A percentile compares a stretch with the other conserved stretches of the same genome.
phyloP scores from a whole-genome alignment of 202 grass and related monocot genomes.

The Elaeis oleifera region DNA sequence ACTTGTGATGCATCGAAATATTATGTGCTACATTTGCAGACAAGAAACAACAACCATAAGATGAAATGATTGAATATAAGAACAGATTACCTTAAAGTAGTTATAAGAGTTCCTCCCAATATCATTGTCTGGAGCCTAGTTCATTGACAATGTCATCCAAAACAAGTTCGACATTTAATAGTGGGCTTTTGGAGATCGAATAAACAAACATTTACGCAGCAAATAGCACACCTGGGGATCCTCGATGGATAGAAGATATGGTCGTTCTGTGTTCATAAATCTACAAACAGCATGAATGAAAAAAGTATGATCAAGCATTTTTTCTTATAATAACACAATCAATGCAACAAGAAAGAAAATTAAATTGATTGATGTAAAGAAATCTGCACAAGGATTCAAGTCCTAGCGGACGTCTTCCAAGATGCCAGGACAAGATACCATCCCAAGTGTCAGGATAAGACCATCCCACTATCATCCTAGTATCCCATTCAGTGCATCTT shows the following conservation, averaged over 20 bases:
- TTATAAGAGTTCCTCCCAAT: constrained; percentile 92
- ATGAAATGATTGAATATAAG: no score
- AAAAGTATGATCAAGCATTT: constrained; percentile 1
- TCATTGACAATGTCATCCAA: constrained; percentile 17
- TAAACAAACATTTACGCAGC: constrained; percentile 18
- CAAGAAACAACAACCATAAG: no score
- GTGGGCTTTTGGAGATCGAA: constrained; percentile 7
- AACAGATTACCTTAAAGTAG: constrained; percentile 74
- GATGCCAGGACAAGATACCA: no score
- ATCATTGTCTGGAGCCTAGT: constrained; percentile 82
- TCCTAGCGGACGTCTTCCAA: no score
- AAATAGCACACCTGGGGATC: constrained; percentile 81
- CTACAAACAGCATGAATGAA: constrained; percentile 29
- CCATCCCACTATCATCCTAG: no score
- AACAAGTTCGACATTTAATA: neutral
- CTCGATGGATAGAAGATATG: constrained; percentile 77
- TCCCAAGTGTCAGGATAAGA: no score
- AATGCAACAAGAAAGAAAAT: constrained; percentile 4
- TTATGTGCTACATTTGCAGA: no score
- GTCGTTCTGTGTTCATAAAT: constrained; percentile 68
- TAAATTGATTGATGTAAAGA: neutral
- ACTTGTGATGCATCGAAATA: no score
- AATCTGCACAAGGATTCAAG: no score
- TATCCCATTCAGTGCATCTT: no score
- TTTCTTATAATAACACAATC: constrained; percentile 3